Percentiles rank a stretch among this genome's conserved stretches.
Evolutionary conservation across 148 eudicot species (phyloP).

Genomic region (Rhododendron ovatum): DNA sequence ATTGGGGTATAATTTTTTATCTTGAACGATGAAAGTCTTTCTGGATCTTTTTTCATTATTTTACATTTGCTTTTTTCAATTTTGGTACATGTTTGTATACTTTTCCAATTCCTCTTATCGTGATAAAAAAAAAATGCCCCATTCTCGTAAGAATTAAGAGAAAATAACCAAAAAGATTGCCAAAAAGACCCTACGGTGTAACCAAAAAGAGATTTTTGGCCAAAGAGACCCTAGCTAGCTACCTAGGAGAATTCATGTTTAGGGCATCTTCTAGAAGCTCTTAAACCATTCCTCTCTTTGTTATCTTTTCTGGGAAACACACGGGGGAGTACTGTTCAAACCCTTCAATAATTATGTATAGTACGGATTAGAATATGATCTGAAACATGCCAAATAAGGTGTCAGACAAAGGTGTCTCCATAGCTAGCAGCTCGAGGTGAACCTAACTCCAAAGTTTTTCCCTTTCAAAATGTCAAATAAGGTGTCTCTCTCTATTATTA

Average conservation of each 20-base stretch:
- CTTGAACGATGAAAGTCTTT: no score
- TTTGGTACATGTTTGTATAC: no score
- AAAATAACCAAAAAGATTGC: neutral
- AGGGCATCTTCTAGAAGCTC: neutral
- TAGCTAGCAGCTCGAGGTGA: slow-evolving; percentile 1
- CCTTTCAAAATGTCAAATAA: slow-evolving; percentile 20
- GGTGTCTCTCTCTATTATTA: slow-evolving; percentile 9
- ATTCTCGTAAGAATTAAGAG: no score
- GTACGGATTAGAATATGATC: neutral
- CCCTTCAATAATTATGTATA: neutral
- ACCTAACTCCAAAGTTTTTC: slow-evolving; percentile 10
- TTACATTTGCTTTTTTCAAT: no score
- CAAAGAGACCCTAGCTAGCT: neutral
- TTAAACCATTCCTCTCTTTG: neutral
- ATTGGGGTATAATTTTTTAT: no score
- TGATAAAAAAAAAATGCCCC: no score
- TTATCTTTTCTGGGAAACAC: neutral
- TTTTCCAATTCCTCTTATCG: no score
- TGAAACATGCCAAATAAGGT: neutral
- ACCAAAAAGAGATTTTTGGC: neutral
- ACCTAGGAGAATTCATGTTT: neutral
- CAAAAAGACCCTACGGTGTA: neutral
- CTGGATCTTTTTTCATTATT: no score
- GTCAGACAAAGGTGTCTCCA: no score
- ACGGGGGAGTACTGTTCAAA: neutral